Conservation (phyloP, 139 green algal genomes). For the Chlamydomonas sp. region DNA sequence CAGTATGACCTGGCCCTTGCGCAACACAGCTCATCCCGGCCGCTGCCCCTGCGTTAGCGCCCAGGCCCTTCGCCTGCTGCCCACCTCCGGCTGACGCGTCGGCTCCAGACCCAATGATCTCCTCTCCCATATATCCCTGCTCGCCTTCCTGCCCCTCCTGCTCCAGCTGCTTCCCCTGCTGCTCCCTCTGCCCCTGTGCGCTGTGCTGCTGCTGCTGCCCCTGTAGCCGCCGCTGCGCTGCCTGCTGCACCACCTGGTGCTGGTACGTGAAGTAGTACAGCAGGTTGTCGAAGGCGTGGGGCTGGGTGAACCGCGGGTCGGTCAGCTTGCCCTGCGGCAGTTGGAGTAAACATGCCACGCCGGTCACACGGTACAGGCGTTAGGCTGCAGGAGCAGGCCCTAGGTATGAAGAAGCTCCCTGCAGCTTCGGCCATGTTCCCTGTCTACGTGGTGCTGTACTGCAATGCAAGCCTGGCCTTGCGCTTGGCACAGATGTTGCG, state of each 20-base stretch:
- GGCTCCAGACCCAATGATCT: no score
- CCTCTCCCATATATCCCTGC: background rate
- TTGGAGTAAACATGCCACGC: no score
- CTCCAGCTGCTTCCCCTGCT: background rate
- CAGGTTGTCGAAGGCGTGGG: slow-evolving; percentile 53
- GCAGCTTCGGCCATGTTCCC: background rate
- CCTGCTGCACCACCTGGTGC: slow-evolving; percentile 42
- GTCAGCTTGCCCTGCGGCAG: slow-evolving; percentile 27
- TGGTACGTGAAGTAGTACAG: slow-evolving; percentile 60
- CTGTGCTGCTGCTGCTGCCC: background rate
- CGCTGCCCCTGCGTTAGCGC: no score
- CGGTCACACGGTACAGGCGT: no score
- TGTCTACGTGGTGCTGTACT: background rate
- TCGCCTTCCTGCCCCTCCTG: background rate
- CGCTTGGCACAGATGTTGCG: no score
- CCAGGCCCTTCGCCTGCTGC: no score
- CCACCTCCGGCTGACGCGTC: no score
- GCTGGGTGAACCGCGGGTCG: slow-evolving; percentile 9
- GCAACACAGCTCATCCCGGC: no score
- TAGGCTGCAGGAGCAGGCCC: no score
- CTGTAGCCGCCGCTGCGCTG: slow-evolving; percentile 29
- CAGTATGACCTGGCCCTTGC: no score
- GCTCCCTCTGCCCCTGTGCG: background rate
- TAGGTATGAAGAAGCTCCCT: background rate
- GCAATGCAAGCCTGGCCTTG: no score